These are phyloP conservation scores for Darksidea phi DNA, from an alignment of 495 filamentous ascomycete genomes.

Conservation along the genomic window DNA sequence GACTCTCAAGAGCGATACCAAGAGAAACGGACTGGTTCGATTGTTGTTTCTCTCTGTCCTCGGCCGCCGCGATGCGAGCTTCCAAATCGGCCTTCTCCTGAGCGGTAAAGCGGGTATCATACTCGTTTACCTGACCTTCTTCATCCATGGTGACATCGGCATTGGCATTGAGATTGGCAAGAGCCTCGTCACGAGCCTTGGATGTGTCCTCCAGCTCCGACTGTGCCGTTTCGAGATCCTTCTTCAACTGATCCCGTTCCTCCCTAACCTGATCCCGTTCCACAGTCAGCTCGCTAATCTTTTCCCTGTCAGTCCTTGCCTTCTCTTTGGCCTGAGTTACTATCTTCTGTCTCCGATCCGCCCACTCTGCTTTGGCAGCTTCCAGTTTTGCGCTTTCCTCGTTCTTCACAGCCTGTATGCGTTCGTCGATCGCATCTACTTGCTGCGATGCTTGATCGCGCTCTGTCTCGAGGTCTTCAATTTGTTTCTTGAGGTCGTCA, in stretches of 20 bases:
- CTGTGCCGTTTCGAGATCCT: slow-evolving; percentile 47
- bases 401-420: slow-evolving; percentile 54
- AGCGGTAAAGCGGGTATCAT: slow-evolving; percentile 14
- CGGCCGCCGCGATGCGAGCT: slow-evolving; percentile 44
- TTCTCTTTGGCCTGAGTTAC: neutral
- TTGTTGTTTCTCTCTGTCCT: slow-evolving; percentile 48
- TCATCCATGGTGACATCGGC: slow-evolving; percentile 34
- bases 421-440: slow-evolving; percentile 51
- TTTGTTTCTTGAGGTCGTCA: slow-evolving; percentile 74
- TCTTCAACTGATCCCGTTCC: slow-evolving; percentile 41
- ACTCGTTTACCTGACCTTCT: slow-evolving; percentile 43
- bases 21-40: slow-evolving; percentile 40
- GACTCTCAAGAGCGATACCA: slow-evolving; percentile 24
- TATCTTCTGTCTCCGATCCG: slow-evolving; percentile 45
- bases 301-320: neutral
- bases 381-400: slow-evolving; percentile 23
- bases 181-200: slow-evolving; percentile 29
- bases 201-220: slow-evolving; percentile 14
- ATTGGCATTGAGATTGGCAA: slow-evolving; percentile 22
- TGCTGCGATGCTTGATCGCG: slow-evolving; percentile 65
- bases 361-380: slow-evolving; percentile 36
- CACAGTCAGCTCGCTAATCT: slow-evolving; percentile 43
- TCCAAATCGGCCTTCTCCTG: slow-evolving; percentile 38
- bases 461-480: slow-evolving; percentile 65
- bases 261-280: slow-evolving; percentile 50